Base-by-base conservation (phyloP, 305 asterid species). In the Andrographis paniculata region DNA sequence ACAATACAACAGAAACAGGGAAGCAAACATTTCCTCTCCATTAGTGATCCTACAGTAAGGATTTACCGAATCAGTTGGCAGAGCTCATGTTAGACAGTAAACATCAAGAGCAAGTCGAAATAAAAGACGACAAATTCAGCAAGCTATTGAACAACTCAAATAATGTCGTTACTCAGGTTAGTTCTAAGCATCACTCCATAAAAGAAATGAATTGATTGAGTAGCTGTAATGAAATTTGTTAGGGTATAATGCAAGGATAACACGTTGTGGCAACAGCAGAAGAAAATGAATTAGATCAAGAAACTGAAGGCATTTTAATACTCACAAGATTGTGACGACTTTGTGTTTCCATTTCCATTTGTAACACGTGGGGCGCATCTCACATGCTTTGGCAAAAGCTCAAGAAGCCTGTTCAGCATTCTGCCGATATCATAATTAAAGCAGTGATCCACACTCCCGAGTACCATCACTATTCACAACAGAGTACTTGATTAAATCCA, bases 231-330 rank as follows among this genome's bases (percentile, higher is more conserved):
- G 10, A 6, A 28, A 28, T 6, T 28, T 6, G 33, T 12, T 28
- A 28, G 11, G 6, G 7, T 6, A 28, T 28, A 2, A 6, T 28
- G 33, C 33, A 28, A 28, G 33, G 33, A 28, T 12, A 28, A 28
- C 6, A 28, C 11, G 11, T 12, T 6, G 33, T 12, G 11, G 10
- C 70, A 64, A 43, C 54, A 66, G 61, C 58, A 35, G 63, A 53
- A 73, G 74, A 68, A 48, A 66, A 57, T 57, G 65, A 60, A 52
- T 53, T 64, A 33, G 68, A 71, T 74, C 67, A 58, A 71, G 55
- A 64, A 66, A 76, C 71, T 66, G 52, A 74, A 69, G 65, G 57
- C 69, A 68, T 69, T 56, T 52, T 53, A 42, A 14, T 31, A n/a
- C 20, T 20, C 28, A 23, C 33, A 38, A 42, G 57, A 30, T 16